A percentile compares a stretch with the other conserved stretches of the same genome.
Conservation (phyloP, 345 rosid genomes). For the Heritiera littoralis region DNA sequence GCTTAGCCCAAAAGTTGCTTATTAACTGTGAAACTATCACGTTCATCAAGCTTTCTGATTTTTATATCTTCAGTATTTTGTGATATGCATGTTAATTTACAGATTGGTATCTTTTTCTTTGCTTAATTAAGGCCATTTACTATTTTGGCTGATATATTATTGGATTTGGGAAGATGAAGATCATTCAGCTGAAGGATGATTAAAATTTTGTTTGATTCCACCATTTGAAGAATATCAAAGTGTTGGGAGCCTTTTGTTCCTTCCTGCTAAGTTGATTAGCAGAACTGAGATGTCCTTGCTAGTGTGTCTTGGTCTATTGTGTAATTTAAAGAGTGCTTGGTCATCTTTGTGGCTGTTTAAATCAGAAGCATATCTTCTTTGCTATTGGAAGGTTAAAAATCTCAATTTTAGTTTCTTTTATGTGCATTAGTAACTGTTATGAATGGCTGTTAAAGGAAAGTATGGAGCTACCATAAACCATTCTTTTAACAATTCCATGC, state of each 20-base stretch:
- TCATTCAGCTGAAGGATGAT: not conserved
- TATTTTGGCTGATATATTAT: not conserved
- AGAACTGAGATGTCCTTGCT: not conserved
- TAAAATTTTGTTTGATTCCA: not conserved
- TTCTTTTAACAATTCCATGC: not conserved
- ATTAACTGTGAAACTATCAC: not conserved
- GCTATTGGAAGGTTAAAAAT: not conserved
- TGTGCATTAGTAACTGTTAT: not conserved
- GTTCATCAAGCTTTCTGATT: not conserved
- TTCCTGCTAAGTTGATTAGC: not conserved
- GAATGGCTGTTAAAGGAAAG: not conserved
- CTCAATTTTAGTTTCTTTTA: too few relatives aligned
- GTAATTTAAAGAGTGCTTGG: not conserved
- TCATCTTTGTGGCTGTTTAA: not conserved
- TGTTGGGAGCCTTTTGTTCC: not conserved
- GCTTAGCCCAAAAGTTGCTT: slow-evolving; percentile 2
- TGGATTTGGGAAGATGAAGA: not conserved
- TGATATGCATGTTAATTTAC: not conserved
- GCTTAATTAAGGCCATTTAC: not conserved
- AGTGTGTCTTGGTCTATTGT: not conserved
- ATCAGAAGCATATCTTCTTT: not conserved
- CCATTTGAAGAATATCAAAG: not conserved
- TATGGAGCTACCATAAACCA: not conserved
- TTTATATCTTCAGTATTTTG: not conserved
- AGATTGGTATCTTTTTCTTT: not conserved